Conservation (phyloP, 371 early-diverging fungal genomes). For the Mortierella sp. region DNA sequence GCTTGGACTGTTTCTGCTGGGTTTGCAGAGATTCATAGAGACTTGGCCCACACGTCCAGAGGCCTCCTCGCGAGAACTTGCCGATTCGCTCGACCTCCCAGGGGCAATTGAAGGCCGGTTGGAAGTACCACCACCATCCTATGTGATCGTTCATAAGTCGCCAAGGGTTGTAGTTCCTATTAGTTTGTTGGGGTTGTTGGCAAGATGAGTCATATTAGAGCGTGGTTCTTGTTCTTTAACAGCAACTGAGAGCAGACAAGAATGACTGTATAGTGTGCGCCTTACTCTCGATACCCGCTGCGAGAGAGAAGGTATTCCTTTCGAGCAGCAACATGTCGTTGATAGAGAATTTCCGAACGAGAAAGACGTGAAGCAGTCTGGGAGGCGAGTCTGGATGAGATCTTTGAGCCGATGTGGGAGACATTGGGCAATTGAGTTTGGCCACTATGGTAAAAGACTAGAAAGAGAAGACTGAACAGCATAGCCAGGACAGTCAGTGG, state of each 20-base stretch:
- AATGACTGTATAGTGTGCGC: neutral
- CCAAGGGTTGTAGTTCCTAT: conserved; percentile 13
- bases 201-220: neutral
- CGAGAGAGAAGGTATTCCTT: neutral
- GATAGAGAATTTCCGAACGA: neutral
- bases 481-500: neutral
- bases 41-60: conserved; percentile 20
- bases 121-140: conserved; percentile 35
- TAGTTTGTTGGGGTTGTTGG: neutral
- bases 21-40: neutral
- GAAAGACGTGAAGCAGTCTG: neutral
- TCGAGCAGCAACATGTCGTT: neutral
- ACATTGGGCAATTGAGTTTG: neutral
- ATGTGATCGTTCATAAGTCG: neutral
- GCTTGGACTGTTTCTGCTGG: neutral
- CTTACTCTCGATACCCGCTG: neutral
- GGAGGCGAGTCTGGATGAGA: neutral
- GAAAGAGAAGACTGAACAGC: neutral
- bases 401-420: neutral
- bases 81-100: conserved; percentile 16
- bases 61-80: conserved; percentile 13
- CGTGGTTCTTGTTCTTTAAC: neutral
- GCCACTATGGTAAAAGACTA: neutral
- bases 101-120: conserved; percentile 27
- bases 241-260: neutral